phyloP scores from a whole-genome alignment of 495 filamentous ascomycete species.

The Neurospora discreta region DNA sequence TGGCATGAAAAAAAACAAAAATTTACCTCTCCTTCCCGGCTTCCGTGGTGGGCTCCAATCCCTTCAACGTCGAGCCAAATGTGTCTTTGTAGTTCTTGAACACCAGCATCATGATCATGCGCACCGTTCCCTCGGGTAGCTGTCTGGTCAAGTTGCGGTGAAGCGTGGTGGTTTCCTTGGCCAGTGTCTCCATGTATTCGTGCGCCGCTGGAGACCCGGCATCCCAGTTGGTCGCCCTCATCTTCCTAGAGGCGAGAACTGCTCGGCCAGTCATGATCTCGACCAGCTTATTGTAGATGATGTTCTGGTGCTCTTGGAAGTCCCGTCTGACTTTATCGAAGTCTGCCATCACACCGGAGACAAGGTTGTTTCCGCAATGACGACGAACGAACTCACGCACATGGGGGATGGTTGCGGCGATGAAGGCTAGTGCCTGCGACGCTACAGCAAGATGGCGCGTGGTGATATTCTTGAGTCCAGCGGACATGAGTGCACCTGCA shows the following conservation, averaged over 20 bases:
- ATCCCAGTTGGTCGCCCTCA: conserved; percentile 74
- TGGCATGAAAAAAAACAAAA: neutral
- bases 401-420: conserved; percentile 78
- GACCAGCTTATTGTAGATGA: conserved; percentile 89
- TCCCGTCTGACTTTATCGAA: conserved; percentile 87
- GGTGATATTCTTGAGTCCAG: conserved; percentile 90
- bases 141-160: conserved; percentile 82
- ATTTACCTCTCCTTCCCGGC: conserved; percentile 62
- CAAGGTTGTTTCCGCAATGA: conserved; percentile 44
- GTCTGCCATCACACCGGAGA: conserved; percentile 57
- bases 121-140: conserved; percentile 64
- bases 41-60: conserved; percentile 53
- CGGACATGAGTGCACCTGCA: conserved; percentile 82
- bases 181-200: conserved; percentile 82
- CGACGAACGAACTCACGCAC: conserved; percentile 83
- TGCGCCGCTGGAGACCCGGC: conserved; percentile 30
- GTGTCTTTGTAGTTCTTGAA: conserved; percentile 80
- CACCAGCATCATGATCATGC: conserved; percentile 82
- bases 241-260: conserved; percentile 54
- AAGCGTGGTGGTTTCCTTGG: conserved; percentile 78
- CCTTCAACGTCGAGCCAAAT: conserved; percentile 63
- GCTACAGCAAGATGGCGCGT: conserved; percentile 91
- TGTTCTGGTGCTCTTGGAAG: conserved; percentile 86
- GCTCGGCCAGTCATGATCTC: conserved; percentile 88
- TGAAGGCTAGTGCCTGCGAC: conserved; percentile 80